Base-by-base conservation (phyloP, 345 rosid species). In the Eucalyptus shirleyi region DNA sequence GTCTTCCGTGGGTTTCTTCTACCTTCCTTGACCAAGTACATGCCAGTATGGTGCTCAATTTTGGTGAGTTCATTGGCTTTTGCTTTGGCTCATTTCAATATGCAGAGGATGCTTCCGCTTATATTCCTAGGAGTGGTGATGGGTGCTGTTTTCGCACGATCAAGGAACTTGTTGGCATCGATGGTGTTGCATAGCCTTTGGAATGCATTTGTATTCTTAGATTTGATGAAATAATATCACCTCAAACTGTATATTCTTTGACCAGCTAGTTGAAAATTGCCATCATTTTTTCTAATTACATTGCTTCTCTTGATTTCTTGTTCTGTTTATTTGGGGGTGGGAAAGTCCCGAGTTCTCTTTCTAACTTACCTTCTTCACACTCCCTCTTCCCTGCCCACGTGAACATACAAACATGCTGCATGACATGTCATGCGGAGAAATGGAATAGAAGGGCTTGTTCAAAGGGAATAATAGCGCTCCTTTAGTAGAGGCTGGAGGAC, bases 61-160 rank as follows among this genome's bases (percentile, higher is more conserved):
- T 92, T 94, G 88, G 90, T 92, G 89, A 95, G 93, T 87, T 91
- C 93, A 24, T 65, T 94, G 30, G 95, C 93, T 51, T 94, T 92
- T 92, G 92, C 95, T 55, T 87, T 93, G 81, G 94, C 94, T 50
- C 95, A 93, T 91, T 94, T 93, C 90, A 93, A 93, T 87, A 89
- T 93, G 92, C 94, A 93, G 93, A 94, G 93, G 91, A 94, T 94
- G 91, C 94, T 93, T 44, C 94, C 94, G 16, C 93, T 94, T 69
- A 19, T 94, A 34, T 93, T 95, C 88, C 92, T 93, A 23, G 94
- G 95, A 55, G 87, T 93, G 47, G 95, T 93, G 88, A 91, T 93
- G 94, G 94, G 93, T 89, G 89, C 92, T 87, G 91, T 94, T 88
- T 94, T 92, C 86, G 72, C 93, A 60, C 92, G 93, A 53, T 91